Percentiles rank a stretch among this genome's conserved stretches.
Evolutionary conservation across 352 stramenopile genomes (phyloP).

Genomic region (Aphanomyces astaci): DNA sequence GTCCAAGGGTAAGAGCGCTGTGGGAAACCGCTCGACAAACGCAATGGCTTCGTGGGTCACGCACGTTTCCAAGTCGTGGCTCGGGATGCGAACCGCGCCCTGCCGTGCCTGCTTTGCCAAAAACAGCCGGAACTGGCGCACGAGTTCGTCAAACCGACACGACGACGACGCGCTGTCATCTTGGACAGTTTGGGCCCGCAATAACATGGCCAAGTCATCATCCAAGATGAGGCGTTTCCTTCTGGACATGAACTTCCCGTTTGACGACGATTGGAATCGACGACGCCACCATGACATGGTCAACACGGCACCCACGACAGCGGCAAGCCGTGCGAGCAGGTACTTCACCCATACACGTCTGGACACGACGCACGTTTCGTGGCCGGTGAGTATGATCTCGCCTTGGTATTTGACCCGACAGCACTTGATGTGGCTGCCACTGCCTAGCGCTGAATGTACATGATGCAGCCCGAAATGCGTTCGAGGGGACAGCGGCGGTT

Average conservation of each 20-base stretch:
- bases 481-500: background rate
- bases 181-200: conserved; percentile 46
- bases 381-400: conserved; percentile 56
- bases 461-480: conserved; percentile 46
- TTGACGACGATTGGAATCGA: background rate
- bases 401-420: conserved; percentile 70
- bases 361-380: conserved; percentile 53
- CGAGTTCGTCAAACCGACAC: conserved; percentile 71
- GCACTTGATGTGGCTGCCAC: conserved; percentile 50
- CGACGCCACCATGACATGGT: conserved; percentile 30
- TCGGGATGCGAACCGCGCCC: conserved; percentile 39
- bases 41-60: conserved; percentile 65
- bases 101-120: conserved; percentile 73
- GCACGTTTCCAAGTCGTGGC: conserved; percentile 45
- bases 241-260: conserved; percentile 36
- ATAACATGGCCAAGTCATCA: conserved; percentile 51
- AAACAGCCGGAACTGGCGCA: conserved; percentile 74
- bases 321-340: conserved; percentile 43
- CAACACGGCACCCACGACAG: conserved; percentile 36
- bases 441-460: conserved; percentile 37
- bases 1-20: conserved; percentile 53
- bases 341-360: conserved; percentile 51
- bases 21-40: conserved; percentile 68
- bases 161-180: conserved; percentile 62
- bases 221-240: conserved; percentile 35